Percentiles rank a stretch among this genome's conserved stretches.
Evolutionary conservation across 345 rosid species (phyloP).

Genomic region (Moricandia moricandioides): DNA sequence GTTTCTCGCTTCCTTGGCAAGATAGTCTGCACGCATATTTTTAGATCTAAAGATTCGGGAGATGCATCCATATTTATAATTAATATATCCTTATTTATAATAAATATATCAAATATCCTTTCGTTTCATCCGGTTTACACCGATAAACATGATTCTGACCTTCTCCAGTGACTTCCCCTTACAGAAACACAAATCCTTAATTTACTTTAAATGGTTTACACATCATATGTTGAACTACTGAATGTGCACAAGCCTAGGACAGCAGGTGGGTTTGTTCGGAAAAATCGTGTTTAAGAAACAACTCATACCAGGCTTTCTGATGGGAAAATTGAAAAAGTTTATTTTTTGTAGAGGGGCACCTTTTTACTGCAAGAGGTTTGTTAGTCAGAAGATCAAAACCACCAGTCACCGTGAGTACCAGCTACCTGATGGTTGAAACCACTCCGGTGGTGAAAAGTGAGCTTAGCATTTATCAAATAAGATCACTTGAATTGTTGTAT

Average conservation of each 20-base stretch:
- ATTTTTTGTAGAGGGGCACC: not conserved
- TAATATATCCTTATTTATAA: no score
- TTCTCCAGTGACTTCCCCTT: not conserved
- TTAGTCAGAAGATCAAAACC: not conserved
- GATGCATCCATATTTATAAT: no score
- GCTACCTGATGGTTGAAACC: not conserved
- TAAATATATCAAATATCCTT: no score
- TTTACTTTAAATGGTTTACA: not conserved
- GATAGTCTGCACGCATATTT: no score
- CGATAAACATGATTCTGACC: not conserved
- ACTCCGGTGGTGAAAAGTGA: not conserved
- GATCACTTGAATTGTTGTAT: not conserved
- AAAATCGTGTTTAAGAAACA: not conserved
- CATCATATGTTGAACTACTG: not conserved
- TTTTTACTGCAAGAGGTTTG: not conserved
- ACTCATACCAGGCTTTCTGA: not conserved
- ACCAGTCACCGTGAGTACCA: not conserved
- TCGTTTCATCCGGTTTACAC: no score
- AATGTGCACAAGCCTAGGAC: not conserved
- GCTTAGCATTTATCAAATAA: not conserved
- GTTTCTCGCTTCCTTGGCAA: no score
- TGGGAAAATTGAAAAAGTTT: not conserved
- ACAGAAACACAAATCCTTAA: not conserved
- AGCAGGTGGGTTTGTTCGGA: not conserved
- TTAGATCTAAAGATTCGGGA: no score